Evolutionary conservation across 2,329 filamentous ascomycete species (phyloP), one percentile per base, ranked within the genome.

Genomic region (Penicillium vulpinum): DNA sequence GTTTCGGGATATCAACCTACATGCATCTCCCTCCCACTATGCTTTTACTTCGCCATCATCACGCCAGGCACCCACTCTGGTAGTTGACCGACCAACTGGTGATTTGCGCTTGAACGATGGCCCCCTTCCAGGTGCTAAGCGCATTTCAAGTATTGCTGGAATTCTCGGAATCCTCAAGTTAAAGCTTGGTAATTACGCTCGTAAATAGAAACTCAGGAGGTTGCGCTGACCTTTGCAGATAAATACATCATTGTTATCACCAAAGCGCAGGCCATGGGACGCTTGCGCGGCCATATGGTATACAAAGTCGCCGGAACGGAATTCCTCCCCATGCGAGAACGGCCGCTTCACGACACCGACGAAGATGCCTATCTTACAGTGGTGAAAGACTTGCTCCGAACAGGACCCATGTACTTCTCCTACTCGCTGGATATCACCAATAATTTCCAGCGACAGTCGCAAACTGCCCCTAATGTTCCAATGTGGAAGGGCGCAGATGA

Each of bases 201-300:
- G 11, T 22, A 24, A 9, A 10, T 9, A 22, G 16, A 38, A 26
- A 41, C 13, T 48, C 22, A 55, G 52, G 35, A 26, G 40, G 28
- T 36, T 31, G 59, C 51, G 51, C 60, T 67, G 46, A 67, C 67
- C 41, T 61, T 41, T 16, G 18, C 51, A 87, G 85, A 99, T 82
- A 97, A 96, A 77, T 99, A 99, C 83, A 88, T 96, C 70, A 90
- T 99, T 71, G 85, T 96, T 70, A 96, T 99, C 74, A 97, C 90
- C 66, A 97, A 99, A 77, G 90, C 92, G 54, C 87, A 92, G 72
- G 89, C 92, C 36, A 87, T 97, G 76, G 94, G 93, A 59, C 86
- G 92, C 54, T 84, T 99, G 65, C 94, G 93, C 77, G 94, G 94
- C 61, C 91, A 99, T 75, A 95, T 94, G 87, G 87, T 97, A 28